These are phyloP conservation scores for Aspergillus sp. DNA, from an alignment of 2,329 filamentous ascomycete genomes.

Conservation along the genomic window DNA sequence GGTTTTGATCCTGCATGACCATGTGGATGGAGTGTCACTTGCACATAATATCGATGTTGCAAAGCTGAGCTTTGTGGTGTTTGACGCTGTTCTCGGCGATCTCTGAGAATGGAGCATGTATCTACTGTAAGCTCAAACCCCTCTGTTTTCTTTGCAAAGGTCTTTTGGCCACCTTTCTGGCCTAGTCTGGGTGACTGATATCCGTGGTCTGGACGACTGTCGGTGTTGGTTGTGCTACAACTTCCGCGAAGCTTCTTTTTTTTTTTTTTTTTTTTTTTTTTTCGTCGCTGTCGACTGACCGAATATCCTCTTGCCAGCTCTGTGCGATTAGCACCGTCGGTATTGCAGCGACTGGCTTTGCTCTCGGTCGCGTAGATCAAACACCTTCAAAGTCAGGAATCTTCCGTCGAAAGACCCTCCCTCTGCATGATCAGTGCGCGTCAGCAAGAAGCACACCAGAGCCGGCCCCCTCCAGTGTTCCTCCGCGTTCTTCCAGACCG, in stretches of 20 bases:
- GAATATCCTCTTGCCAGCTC: conserved; percentile 38
- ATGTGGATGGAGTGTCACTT: conserved; percentile 31
- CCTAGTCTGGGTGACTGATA: no score
- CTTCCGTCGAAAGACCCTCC: conserved; percentile 21
- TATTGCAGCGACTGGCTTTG: conserved; percentile 55
- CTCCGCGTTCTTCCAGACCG: conserved; percentile 14
- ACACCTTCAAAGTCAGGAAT: conserved; percentile 24
- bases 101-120: conserved; percentile 37
- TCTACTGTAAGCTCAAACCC: conserved; percentile 34
- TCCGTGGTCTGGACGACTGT: no score
- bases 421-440: conserved; percentile 15
- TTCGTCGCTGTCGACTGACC: neutral
- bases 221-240: no score
- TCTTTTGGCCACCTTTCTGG: conserved; percentile 1
- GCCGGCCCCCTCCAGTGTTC: conserved; percentile 9
- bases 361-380: conserved; percentile 49
- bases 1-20: conserved; percentile 16
- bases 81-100: conserved; percentile 22
- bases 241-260: no score
- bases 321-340: conserved; percentile 61
- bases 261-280: no score
- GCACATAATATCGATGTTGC: conserved; percentile 24
- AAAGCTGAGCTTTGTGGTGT: conserved; percentile 29
- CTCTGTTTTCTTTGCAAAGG: conserved; percentile 1
- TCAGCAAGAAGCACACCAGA: conserved; percentile 8